Conservation (phyloP, 2,329 filamentous ascomycete species). For the Ceratocystiopsis sp. region DNA sequence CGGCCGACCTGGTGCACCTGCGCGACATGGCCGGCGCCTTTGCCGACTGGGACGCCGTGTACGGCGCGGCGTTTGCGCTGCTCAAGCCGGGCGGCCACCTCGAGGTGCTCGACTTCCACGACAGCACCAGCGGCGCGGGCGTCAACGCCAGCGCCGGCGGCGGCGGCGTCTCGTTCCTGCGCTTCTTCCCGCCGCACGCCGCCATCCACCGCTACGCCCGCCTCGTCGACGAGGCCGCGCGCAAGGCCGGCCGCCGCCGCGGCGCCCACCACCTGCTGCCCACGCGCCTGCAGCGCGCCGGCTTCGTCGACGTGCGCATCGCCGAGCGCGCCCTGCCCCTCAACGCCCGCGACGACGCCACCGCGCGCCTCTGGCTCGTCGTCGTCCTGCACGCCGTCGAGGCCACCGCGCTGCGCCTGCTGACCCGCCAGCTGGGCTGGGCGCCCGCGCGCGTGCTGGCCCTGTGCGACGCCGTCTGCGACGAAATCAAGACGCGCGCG, state of each 20-base stretch:
- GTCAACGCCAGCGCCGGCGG: too few relatives aligned
- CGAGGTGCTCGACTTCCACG: slow-evolving; percentile 27
- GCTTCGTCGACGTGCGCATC: slow-evolving; percentile 27
- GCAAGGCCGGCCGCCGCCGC: slow-evolving; percentile 13
- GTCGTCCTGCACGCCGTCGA: slow-evolving; percentile 24
- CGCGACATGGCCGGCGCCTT: slow-evolving; percentile 39
- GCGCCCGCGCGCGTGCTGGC: slow-evolving; percentile 28
- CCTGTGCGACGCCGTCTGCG: slow-evolving; percentile 28
- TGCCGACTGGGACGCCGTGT: slow-evolving; percentile 36
- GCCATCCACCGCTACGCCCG: slow-evolving; percentile 21
- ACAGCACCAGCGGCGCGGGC: slow-evolving; percentile 13
- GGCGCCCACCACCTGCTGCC: slow-evolving; percentile 10
- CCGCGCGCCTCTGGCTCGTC: slow-evolving; percentile 27
- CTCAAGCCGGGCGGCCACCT: slow-evolving; percentile 36
- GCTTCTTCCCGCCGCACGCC: slow-evolving; percentile 19
- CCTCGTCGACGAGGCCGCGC: slow-evolving; percentile 24
- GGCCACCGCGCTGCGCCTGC: slow-evolving; percentile 27
- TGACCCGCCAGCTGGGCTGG: slow-evolving; percentile 37
- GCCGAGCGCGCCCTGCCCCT: slow-evolving; percentile 28
- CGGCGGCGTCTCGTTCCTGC: slow-evolving; percentile 13
- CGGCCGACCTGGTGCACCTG: slow-evolving; percentile 40
- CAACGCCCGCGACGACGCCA: slow-evolving; percentile 22
- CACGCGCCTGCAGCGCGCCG: slow-evolving; percentile 20
- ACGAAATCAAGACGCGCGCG: slow-evolving; percentile 31
- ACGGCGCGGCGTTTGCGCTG: slow-evolving; percentile 32